phyloP scores from a whole-genome alignment of 192 early-diverging fungal genomes.

The Coemansia sp. region DNA sequence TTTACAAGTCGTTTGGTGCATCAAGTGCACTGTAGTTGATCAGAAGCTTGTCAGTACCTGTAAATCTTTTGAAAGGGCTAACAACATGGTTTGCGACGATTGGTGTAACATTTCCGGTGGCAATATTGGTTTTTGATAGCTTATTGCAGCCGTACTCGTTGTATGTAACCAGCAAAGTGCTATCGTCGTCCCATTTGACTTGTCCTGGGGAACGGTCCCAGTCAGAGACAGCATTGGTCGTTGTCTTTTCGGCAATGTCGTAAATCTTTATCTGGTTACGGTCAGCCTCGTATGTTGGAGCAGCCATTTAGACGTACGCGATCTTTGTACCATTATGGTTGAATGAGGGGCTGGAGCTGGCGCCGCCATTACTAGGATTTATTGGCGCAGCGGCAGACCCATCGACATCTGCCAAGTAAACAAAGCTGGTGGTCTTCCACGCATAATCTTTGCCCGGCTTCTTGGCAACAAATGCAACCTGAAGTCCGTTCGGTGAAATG shows the following conservation, averaged over 20 bases:
- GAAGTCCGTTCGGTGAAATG: constrained; percentile 64
- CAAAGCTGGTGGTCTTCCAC: constrained; percentile 74
- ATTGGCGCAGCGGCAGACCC: constrained; percentile 49
- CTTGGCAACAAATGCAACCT: constrained; percentile 72
- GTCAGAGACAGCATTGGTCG: constrained; percentile 30
- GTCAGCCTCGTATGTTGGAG: constrained; percentile 74
- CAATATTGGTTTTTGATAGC: constrained; percentile 59
- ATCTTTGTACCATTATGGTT: constrained; percentile 62
- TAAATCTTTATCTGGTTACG: constrained; percentile 69
- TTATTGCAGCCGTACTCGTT: constrained; percentile 68
- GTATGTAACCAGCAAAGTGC: constrained; percentile 61
- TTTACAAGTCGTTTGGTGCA: constrained; percentile 55
- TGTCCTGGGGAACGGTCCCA: constrained; percentile 66
- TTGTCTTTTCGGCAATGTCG: constrained; percentile 39
- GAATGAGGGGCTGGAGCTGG: constrained; percentile 64
- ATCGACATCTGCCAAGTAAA: constrained; percentile 63
- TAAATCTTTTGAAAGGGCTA: constrained; percentile 46
- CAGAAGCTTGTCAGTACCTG: constrained; percentile 44
- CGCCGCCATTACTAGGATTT: constrained; percentile 56
- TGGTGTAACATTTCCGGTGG: constrained; percentile 45
- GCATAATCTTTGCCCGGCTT: constrained; percentile 61
- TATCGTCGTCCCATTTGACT: constrained; percentile 58
- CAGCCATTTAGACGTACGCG: constrained; percentile 75
- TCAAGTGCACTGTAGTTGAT: constrained; percentile 57
- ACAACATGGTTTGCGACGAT: constrained; percentile 56